Conservation (phyloP, 331 rosid species). For the Arachis monticola region DNA sequence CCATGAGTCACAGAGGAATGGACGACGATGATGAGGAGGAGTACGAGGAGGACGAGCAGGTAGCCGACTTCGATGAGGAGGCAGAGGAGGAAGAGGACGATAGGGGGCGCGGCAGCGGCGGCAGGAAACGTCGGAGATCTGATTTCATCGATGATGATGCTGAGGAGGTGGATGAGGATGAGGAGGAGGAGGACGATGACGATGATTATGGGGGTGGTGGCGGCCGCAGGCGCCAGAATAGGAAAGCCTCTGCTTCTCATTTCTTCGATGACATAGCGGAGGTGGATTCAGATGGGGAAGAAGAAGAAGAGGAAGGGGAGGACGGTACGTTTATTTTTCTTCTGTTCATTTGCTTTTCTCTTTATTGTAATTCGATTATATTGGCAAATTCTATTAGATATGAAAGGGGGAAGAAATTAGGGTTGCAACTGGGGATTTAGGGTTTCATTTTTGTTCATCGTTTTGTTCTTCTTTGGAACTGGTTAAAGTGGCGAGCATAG, state of each 20-base stretch:
- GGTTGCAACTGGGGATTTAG: constrained; percentile 28
- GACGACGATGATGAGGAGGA: constrained; percentile 75
- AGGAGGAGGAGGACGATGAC: constrained; percentile 70
- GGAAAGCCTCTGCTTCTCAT: constrained; percentile 55
- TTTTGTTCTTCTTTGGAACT: neutral
- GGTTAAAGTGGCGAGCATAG: neutral
- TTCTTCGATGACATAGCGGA: constrained; percentile 75
- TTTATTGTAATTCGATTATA: constrained; percentile 13
- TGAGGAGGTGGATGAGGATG: constrained; percentile 90
- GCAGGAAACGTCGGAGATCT: constrained; percentile 78
- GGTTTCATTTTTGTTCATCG: neutral
- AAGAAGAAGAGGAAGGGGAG: constrained; percentile 91
- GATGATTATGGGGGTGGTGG: constrained; percentile 53
- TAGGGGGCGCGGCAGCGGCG: constrained; percentile 53
- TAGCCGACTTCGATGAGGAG: constrained; percentile 59
- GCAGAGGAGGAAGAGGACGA: constrained; percentile 54
- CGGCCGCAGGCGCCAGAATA: constrained; percentile 48
- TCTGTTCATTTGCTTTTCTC: neutral
- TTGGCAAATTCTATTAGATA: neutral
- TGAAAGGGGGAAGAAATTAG: constrained; percentile 10
- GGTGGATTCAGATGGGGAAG: constrained; percentile 83
- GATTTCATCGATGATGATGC: constrained; percentile 76
- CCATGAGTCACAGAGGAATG: constrained; percentile 64
- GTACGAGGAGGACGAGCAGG: constrained; percentile 58
- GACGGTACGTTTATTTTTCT: constrained; percentile 61